Percentiles rank a stretch among this genome's conserved stretches.
Evolutionary conservation across 164 flowering plant species (phyloP).

Genomic region (Vitis amurensis): DNA sequence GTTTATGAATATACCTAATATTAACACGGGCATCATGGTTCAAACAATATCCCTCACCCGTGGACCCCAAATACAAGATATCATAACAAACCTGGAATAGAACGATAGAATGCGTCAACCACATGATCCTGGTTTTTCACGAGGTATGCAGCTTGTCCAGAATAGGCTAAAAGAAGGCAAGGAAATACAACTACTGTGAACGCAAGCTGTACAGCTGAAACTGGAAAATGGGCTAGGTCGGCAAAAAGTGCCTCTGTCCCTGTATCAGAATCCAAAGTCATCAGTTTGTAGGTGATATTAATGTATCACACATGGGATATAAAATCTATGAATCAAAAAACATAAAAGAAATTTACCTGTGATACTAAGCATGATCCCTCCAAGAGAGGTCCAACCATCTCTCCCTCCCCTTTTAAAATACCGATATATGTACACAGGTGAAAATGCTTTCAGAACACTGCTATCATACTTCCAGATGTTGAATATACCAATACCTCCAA

Average conservation of each 20-base stretch:
- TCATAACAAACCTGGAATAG: slow-evolving; percentile 75
- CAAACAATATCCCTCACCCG: background rate
- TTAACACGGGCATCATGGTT: too few species aligned
- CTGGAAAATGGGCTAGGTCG: slow-evolving; percentile 89
- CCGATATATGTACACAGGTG: slow-evolving; percentile 76
- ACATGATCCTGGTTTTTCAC: slow-evolving; percentile 61
- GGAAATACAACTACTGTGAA: slow-evolving; percentile 91
- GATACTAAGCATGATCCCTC: slow-evolving; percentile 94
- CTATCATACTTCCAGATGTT: slow-evolving; percentile 82
- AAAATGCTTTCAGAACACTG: slow-evolving; percentile 80
- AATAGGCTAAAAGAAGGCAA: slow-evolving; percentile 87
- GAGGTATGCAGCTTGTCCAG: slow-evolving; percentile 96
- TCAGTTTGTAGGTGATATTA: background rate
- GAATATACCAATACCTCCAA: slow-evolving; percentile 87
- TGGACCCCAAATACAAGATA: background rate
- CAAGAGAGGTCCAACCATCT: slow-evolving; percentile 78
- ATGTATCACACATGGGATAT: background rate
- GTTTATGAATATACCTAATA: too few species aligned
- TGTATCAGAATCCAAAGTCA: slow-evolving; percentile 24
- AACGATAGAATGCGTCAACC: slow-evolving; percentile 76
- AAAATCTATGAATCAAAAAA: background rate
- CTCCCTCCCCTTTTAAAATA: slow-evolving; percentile 66
- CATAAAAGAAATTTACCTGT: slow-evolving; percentile 55
- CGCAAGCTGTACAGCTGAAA: slow-evolving; percentile 82
- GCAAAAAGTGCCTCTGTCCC: slow-evolving; percentile 99